phyloP scores from a whole-genome alignment of 2,329 filamentous ascomycete genomes.

The Lecanicillium sp. region DNA sequence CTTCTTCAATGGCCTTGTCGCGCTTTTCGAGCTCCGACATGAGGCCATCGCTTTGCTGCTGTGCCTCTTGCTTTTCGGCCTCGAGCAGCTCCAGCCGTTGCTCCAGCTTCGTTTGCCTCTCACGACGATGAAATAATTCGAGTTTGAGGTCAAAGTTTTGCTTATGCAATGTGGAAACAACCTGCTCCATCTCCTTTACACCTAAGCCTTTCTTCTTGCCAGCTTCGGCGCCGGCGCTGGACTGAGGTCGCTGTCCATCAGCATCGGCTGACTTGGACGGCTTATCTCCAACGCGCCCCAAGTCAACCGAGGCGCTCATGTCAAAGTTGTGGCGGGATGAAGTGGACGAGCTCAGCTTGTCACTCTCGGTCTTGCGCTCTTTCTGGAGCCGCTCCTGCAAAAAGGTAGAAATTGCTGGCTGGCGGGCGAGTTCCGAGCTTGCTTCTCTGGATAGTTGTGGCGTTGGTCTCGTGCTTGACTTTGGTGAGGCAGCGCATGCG shows the following conservation, averaged over 20 bases:
- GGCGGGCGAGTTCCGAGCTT: constrained; percentile 31
- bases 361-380: constrained; percentile 41
- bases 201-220: constrained; percentile 48
- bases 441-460: constrained; percentile 35
- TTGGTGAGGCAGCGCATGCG: constrained; percentile 26
- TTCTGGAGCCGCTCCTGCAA: constrained; percentile 48
- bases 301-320: constrained; percentile 30
- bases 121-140: constrained; percentile 61
- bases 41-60: constrained; percentile 51
- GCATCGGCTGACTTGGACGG: constrained; percentile 26
- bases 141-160: constrained; percentile 73
- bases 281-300: constrained; percentile 29
- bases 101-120: constrained; percentile 55
- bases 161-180: constrained; percentile 62
- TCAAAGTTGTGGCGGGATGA: constrained; percentile 29
- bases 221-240: constrained; percentile 31
- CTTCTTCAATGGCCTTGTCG: constrained; percentile 64
- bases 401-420: constrained; percentile 38
- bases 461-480: constrained; percentile 29
- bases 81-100: constrained; percentile 48
- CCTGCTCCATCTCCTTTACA: constrained; percentile 61
- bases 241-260: constrained; percentile 33
- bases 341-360: constrained; percentile 24
- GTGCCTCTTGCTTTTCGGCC: constrained; percentile 42
- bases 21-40: constrained; percentile 56